Base-by-base conservation (phyloP, 192 early-diverging fungal species). In the Backusella circina region DNA sequence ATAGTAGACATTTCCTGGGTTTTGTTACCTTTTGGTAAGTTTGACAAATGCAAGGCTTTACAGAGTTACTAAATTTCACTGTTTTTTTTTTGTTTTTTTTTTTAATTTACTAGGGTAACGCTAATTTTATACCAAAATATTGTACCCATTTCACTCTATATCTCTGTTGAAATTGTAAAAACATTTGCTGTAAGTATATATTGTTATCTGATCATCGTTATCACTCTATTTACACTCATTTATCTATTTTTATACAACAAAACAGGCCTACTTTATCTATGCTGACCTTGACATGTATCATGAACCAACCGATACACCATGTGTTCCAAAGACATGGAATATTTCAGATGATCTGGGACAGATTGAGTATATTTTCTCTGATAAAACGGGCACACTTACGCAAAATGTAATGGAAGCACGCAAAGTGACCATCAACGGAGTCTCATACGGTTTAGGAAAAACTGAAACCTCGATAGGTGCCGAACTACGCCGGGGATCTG, bases 301-400 rank as follows among this genome's bases (percentile, higher is more conserved):
- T 73, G 89, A 88, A 72, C 86, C 88, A 28, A 85, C 88, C 15
- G 89, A 97, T 71, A 88, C 90, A 13, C 88, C 93, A 7, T 97
- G 95, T 85, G 87, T 91, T 16, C 93, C 96, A 26, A 90, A 91
- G 67, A 88, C 92, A 13, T 98, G 96, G 96, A 96, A 93, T 72
- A 86, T 95, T 51, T 92, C 94, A n/a, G 95, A 99, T 71, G 96
- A 99, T 77, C 82, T 99, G 12, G 96, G 96, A 6, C 95, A 97
- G 77, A 95, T 99, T 26, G 94, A 97, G 78, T 98, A 98, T 81
- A 89, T 98, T 13, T 98, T 99, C 77, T 94, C 93, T 28, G 98
- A 99, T 84, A 99, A 99, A 70, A 99, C 98, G 0, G 97, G 98
- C 8, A 99, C 98, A 2, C 81, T 99, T 47, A 99, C 98, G 0